phyloP scores from a whole-genome alignment of 1,139 yeast species.

The Suhomyces taliae region DNA sequence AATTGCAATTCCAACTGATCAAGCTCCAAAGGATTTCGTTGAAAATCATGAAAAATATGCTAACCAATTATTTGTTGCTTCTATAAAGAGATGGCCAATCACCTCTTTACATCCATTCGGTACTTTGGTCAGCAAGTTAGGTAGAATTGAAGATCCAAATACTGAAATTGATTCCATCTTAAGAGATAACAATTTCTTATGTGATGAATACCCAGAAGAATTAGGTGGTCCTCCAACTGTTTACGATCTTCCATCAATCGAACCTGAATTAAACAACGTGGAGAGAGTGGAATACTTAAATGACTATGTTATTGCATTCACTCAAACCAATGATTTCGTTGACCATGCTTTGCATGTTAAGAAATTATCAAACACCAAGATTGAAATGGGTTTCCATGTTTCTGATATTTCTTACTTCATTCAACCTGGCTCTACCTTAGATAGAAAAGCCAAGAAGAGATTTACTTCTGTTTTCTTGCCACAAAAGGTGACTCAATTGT shows the following conservation, averaged over 20 bases:
- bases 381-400: slow-evolving; percentile 78
- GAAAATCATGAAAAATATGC: slow-evolving; percentile 85
- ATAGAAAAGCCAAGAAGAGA: slow-evolving; percentile 87
- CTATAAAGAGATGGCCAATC: slow-evolving; percentile 98
- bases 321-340: slow-evolving; percentile 58
- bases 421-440: slow-evolving; percentile 71
- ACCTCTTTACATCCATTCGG: slow-evolving; percentile 98
- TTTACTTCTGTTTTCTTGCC: slow-evolving; percentile 88
- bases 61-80: slow-evolving; percentile 84
- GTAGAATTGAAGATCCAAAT: slow-evolving; percentile 71
- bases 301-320: slow-evolving; percentile 67
- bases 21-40: slow-evolving; percentile 93
- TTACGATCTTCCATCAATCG: slow-evolving; percentile 41
- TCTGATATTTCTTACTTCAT: slow-evolving; percentile 75
- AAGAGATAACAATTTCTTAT: slow-evolving; percentile 88
- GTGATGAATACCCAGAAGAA: slow-evolving; percentile 73
- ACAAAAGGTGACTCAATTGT: slow-evolving; percentile 68
- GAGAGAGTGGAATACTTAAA: slow-evolving; percentile 58
- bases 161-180: slow-evolving; percentile 88
- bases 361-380: slow-evolving; percentile 54
- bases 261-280: slow-evolving; percentile 33
- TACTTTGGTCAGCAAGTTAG: slow-evolving; percentile 83
- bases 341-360: slow-evolving; percentile 84
- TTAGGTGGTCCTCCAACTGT: slow-evolving; percentile 25
- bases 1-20: slow-evolving; percentile 97